Base-by-base conservation (phyloP, 306 rosid species). In the Gleditsia sinensis region DNA sequence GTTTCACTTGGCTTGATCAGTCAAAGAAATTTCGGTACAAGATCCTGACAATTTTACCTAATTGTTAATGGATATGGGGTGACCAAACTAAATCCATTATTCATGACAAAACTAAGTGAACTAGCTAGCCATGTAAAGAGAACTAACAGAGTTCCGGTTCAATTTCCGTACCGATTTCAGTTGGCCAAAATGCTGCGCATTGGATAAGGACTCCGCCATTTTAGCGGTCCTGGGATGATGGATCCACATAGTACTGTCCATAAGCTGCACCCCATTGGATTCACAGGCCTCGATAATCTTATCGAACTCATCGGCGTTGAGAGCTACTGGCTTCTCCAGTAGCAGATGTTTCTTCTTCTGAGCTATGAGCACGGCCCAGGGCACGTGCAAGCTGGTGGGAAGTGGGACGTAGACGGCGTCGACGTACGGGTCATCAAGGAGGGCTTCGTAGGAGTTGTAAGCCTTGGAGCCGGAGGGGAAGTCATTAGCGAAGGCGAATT, bases 221-320 rank as follows among this genome's bases (percentile, higher is more conserved):
- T 79, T 71, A 27, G 87, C 68, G 11, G 97, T 94, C 39, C 99
- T 84, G 5, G 97, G 97, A 27, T 92, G 81, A 72, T 94, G 99
- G 88, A 94, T 84, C 96, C 96, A 90, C 97, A 92, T 90, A 67
- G 99, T 90, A 24, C 95, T 93, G 9, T 94, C 99, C 97, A 94
- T 94, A 75, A 94, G 63, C 93, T 90, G 97, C 25, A 94, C 95
- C n/a, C 95, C 96, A 84, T 72, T 82, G 24, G 89, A 81, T 48
- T 91, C 96, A 21, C 94, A 90, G 6, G 95, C 96, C 27, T 61
- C 83, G 0, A 82, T 13, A 0, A 91, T 86, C 72, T 56, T 46
- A 3, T 91, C 97, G 2, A 94, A 88, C 84, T 91, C 90, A 0
- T 76, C 66, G 0, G 74, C 94, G 21, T 55, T 84, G 1, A 91